Evolutionary conservation across 179 eudicot genomes (phyloP).

Genomic region (Amaranthus tricolor): DNA sequence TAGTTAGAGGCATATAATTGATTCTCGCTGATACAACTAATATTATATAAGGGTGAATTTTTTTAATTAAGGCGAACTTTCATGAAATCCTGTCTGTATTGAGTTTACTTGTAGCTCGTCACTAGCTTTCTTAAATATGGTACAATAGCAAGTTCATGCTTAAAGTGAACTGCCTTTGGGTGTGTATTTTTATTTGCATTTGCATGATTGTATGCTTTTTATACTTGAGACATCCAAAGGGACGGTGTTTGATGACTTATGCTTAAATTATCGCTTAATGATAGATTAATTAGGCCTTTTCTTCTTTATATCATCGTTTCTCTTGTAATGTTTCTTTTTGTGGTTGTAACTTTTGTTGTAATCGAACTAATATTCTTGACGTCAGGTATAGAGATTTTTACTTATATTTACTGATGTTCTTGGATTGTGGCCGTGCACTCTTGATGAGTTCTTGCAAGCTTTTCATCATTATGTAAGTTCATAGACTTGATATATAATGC

Average conservation of each 20-base stretch:
- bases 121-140: too few relatives aligned
- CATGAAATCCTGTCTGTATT: not conserved
- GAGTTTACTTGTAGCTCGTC: too few relatives aligned
- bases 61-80: not conserved
- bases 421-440: slow-evolving; percentile 91
- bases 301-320: not conserved
- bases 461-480: slow-evolving; percentile 83
- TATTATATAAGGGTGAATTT: not conserved
- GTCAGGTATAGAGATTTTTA: slow-evolving; percentile 80
- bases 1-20: not conserved
- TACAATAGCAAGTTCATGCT: too few relatives aligned
- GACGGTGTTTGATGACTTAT: not conserved
- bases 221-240: not conserved
- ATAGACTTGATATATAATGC: slow-evolving; percentile 1
- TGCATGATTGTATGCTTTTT: not conserved
- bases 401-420: slow-evolving; percentile 82
- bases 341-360: too few relatives aligned
- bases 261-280: not conserved
- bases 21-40: not conserved
- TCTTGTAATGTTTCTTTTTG: not conserved
- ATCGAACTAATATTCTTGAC: slow-evolving; percentile 7
- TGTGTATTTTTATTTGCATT: not conserved
- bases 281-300: not conserved
- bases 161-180: too few relatives aligned
- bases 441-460: slow-evolving; percentile 89